phyloP scores from a whole-genome alignment of 2,329 filamentous ascomycete genomes.

The Rutstroemia sp. region DNA sequence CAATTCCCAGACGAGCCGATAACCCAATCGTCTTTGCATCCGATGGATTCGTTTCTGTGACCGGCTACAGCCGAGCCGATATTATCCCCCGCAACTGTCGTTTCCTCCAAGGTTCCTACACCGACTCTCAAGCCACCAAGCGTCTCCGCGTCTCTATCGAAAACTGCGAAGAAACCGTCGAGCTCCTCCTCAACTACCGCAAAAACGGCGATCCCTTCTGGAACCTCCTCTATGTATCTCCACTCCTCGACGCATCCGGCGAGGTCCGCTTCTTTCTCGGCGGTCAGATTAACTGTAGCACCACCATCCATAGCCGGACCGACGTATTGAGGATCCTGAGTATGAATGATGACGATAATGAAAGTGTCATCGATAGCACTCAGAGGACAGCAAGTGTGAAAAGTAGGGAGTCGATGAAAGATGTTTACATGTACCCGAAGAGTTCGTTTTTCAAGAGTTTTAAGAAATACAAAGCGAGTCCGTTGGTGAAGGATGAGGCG shows the following conservation, averaged over 20 bases:
- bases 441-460: constrained; percentile 25
- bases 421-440: constrained; percentile 2
- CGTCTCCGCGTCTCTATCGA: constrained; percentile 38
- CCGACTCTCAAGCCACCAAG: constrained; percentile 35
- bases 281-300: constrained; percentile 50
- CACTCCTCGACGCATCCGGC: constrained; percentile 41
- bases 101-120: constrained; percentile 42
- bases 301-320: constrained; percentile 40
- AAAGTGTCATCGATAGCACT: constrained; percentile 19
- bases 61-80: constrained; percentile 41
- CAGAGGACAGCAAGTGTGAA: constrained; percentile 12
- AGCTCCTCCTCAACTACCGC: constrained; percentile 44
- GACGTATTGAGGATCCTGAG: constrained; percentile 46
- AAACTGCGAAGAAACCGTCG: constrained; percentile 38
- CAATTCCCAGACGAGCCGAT: constrained; percentile 31
- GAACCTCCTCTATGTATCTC: constrained; percentile 49
- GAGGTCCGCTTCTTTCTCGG: constrained; percentile 46
- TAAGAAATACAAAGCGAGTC: constrained; percentile 18
- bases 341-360: constrained; percentile 28
- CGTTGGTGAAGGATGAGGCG: constrained; percentile 22
- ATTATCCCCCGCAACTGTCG: constrained; percentile 43
- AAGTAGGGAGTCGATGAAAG: constrained; percentile 1
- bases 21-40: constrained; percentile 44
- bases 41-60: constrained; percentile 45
- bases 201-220: constrained; percentile 46